Conservation (phyloP, 73 alveolate genomes). For the Urostyla sp. region DNA sequence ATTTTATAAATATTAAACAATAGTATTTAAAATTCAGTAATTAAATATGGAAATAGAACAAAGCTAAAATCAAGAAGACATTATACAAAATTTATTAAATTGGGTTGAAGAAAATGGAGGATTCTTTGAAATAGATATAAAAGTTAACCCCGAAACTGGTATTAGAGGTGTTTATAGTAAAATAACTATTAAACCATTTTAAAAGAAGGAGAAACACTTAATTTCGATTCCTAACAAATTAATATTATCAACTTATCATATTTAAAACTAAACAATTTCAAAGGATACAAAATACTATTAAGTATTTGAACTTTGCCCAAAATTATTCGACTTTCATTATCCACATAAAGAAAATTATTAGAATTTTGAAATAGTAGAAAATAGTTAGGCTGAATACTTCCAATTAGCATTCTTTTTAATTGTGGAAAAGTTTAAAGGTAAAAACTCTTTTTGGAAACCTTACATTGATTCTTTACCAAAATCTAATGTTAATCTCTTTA, state of each 20-base stretch:
- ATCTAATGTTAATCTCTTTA: slow-evolving; percentile 6
- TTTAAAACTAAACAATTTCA: neutral
- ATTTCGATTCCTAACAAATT: slow-evolving; percentile 36
- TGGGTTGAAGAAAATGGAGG: slow-evolving; percentile 47
- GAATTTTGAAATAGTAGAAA: slow-evolving; percentile 10
- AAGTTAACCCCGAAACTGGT: slow-evolving; percentile 22
- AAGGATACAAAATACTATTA: slow-evolving; percentile 1
- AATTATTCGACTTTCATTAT: slow-evolving; percentile 35
- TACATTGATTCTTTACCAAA: slow-evolving; percentile 25
- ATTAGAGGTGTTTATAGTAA: slow-evolving; percentile 32
- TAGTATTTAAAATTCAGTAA: too few relatives aligned
- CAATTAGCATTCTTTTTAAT: slow-evolving; percentile 31
- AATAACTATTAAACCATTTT: neutral
- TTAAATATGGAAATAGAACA: too few relatives aligned
- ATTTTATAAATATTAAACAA: too few relatives aligned
- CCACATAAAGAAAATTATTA: neutral
- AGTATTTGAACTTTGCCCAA: slow-evolving; percentile 9
- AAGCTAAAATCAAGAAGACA: too few relatives aligned
- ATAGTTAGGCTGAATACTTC: slow-evolving; percentile 41
- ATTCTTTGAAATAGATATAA: neutral
- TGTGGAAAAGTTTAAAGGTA: slow-evolving; percentile 30
- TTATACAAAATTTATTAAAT: neutral
- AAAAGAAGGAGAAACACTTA: slow-evolving; percentile 4
- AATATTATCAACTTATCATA: slow-evolving; percentile 19
- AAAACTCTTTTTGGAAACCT: slow-evolving; percentile 40